Base-by-base conservation (phyloP, 2,329 filamentous ascomycete genomes). In the Fusarium sarcochroum region DNA sequence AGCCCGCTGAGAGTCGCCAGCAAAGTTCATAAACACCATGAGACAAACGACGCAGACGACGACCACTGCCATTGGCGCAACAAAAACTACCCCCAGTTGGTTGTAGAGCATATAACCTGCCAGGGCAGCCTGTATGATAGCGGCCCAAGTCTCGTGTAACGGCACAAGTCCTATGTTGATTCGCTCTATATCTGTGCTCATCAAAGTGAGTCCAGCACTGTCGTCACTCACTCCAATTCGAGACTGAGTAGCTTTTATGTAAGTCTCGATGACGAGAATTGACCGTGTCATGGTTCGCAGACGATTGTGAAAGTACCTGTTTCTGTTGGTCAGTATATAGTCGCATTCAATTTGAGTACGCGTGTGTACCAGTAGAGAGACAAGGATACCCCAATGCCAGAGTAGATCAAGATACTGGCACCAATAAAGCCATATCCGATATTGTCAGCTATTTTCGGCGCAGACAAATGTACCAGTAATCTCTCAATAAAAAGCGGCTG, bases 131-230 rank as follows among this genome's bases (percentile, higher is more conserved):
- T 86, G 80, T 1, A 85, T 62, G 1, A 76, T 47, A 38, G 71
- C 78, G 1, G 76, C 79, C 82, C 81, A 83, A 8, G 79, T 59
- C 17, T 83, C 79, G 53, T 84, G 83, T 25, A 82, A 54, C 2
- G 63, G 64, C 6, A 72, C 56, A 6, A 77, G 67, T 0, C 80
- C 82, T 1, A 71, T 45, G 5, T 75, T 71, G 9, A 84, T 78
- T 13, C 79, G 77, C 58, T 84, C 83, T 11, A 84, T 75, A 46
- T 86, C 83, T 7, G 81, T 79, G 59, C 78, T 83, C 83, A 85
- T 85, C 7, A 85, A 74, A 0, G 83, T 84, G 52, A 85, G 66
- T 0, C 81, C 78, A 0, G 80, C 79, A 4, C 78, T 75, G 18
- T 82, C 77, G 20, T 80, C 77, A 4, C 76, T 71, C 0, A 72